A percentile compares a stretch with the other conserved stretches of the same genome.
phyloP scores from a whole-genome alignment of 768 basidiomycete species.

The Lentinus tigrinus region DNA sequence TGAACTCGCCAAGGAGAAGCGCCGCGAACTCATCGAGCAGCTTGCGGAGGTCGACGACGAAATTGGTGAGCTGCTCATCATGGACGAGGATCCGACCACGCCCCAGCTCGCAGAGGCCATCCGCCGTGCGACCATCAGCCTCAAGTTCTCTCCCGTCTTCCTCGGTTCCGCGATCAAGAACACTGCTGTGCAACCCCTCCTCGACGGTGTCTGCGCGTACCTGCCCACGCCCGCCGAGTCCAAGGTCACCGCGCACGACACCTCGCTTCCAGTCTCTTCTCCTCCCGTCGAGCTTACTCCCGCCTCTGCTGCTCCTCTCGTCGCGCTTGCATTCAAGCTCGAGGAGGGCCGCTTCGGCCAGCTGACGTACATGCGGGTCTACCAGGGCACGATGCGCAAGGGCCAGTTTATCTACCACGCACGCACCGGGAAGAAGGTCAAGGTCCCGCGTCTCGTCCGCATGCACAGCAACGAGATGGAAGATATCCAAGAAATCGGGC shows the following conservation, averaged over 20 bases:
- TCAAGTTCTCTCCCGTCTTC: slow-evolving; percentile 96
- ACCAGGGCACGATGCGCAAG: slow-evolving; percentile 91
- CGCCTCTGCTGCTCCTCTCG: slow-evolving; percentile 82
- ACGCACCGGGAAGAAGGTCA: slow-evolving; percentile 94
- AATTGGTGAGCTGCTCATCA: slow-evolving; percentile 88
- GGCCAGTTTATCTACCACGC: slow-evolving; percentile 86
- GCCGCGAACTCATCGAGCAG: slow-evolving; percentile 88
- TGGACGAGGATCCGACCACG: slow-evolving; percentile 74
- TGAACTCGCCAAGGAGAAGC: slow-evolving; percentile 78
- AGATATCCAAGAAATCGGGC: slow-evolving; percentile 92
- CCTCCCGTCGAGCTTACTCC: slow-evolving; percentile 77
- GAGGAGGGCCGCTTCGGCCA: slow-evolving; percentile 98
- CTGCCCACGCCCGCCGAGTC: slow-evolving; percentile 86
- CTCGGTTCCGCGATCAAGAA: slow-evolving; percentile 98
- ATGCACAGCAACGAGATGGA: slow-evolving; percentile 99
- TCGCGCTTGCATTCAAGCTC: slow-evolving; percentile 96
- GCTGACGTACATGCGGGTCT: slow-evolving; percentile 96
- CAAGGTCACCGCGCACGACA: slow-evolving; percentile 80
- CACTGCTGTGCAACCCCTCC: slow-evolving; percentile 87
- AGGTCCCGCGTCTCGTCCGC: slow-evolving; percentile 91
- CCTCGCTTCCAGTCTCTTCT: slow-evolving; percentile 58
- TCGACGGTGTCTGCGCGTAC: slow-evolving; percentile 96
- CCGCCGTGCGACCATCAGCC: slow-evolving; percentile 80
- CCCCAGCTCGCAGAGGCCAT: slow-evolving; percentile 80
- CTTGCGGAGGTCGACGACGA: slow-evolving; percentile 96